Base-by-base conservation (phyloP, 805 yeast species). In the Metschnikowia santaceciliae region DNA sequence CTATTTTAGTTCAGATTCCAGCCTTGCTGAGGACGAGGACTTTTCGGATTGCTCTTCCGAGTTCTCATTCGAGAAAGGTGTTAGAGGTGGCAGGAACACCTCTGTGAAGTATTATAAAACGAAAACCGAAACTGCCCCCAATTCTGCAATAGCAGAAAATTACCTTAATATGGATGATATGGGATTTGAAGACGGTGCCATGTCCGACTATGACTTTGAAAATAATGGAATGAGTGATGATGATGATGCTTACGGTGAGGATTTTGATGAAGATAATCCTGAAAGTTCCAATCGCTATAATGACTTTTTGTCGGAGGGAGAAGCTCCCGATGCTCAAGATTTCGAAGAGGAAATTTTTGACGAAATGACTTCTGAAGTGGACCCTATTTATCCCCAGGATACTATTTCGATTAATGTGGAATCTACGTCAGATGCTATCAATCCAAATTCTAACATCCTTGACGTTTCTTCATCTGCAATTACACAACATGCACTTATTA, bases 101-200 rank as follows among this genome's bases (percentile, higher is more conserved):
- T 80, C 85, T 0, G 73, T 77, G 20, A 76, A 78, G 51, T 81
- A 80, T 60, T 81, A 82, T 60, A 77, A 77, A 48, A 66, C 70
- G 2, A 48, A 47, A n/a, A 32, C 38, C 22, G 50, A 32, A 13
- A n/a, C 44, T 14, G 17, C 47, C 2, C 50, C 32, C 11, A 20
- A 36, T 17, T 42, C 32, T 11, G 40, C 51, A 7, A 4, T 14
- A 8, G 42, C 38, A 14, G 47, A 50, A 53, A 66, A 63, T 38
- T 62, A 60, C 11, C 67, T 66, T 47, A 61, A 56, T 44, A 62
- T 68, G 36, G 58, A 63, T 15, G 73, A 70, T 40, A 53, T 66
- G 38, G 67, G 64, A 2, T 65, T 63, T 48, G 75, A 67, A 47
- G 72, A 66, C 23, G 54, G 43, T 14, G 68, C 64, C 6, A 58